Conservation (phyloP, 2,329 filamentous ascomycete species). For the Pseudogymnoascus sp. region DNA sequence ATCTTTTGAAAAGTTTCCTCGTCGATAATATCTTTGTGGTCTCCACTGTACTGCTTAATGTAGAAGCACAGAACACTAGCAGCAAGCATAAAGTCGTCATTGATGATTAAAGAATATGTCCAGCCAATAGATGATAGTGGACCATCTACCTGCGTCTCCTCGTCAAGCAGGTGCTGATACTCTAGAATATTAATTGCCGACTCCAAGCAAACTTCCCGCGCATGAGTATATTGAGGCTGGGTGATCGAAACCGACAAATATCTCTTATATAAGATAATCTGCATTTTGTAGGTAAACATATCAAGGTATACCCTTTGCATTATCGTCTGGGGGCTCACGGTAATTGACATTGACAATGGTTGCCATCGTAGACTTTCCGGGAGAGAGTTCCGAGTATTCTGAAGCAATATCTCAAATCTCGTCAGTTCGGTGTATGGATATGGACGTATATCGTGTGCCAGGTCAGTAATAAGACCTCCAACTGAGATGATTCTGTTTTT, state of each 20-base stretch:
- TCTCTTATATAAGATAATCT: constrained; percentile 44
- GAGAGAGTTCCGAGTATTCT: constrained; percentile 36
- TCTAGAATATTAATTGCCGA: constrained; percentile 40
- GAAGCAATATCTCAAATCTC: constrained; percentile 38
- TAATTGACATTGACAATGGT: constrained; percentile 39
- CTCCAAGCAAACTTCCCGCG: constrained; percentile 43
- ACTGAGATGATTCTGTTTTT: constrained; percentile 41
- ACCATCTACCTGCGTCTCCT: constrained; percentile 43
- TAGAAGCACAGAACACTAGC: constrained; percentile 48
- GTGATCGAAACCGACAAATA: constrained; percentile 38
- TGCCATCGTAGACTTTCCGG: constrained; percentile 40
- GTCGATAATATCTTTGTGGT: not conserved
- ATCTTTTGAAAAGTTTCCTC: not conserved
- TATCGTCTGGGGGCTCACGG: constrained; percentile 36
- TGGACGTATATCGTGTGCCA: constrained; percentile 40
- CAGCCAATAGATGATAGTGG: constrained; percentile 43
- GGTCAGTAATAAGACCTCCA: constrained; percentile 44
- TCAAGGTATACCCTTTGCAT: constrained; percentile 44
- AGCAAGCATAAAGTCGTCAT: constrained; percentile 52
- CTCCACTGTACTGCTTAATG: not conserved
- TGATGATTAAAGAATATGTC: constrained; percentile 48
- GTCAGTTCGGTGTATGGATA: constrained; percentile 43
- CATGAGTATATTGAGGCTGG: constrained; percentile 42
- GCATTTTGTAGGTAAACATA: constrained; percentile 42
- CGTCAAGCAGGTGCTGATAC: constrained; percentile 39